Evolutionary conservation across 2,329 filamentous ascomycete genomes (phyloP).

Genomic region (Colletotrichum sp.): DNA sequence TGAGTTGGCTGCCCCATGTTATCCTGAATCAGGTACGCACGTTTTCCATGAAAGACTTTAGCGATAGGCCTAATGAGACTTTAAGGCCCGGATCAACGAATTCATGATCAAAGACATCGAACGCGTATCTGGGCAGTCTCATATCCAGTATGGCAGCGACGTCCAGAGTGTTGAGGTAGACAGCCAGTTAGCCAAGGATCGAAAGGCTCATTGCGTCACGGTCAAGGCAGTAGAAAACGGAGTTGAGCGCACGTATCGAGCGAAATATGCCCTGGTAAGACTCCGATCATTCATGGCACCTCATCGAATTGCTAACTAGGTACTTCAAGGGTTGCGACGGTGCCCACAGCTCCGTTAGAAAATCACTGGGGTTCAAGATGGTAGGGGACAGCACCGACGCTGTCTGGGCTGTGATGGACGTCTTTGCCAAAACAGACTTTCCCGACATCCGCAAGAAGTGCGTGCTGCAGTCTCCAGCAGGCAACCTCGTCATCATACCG

Average conservation of each 20-base stretch:
- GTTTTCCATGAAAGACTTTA: fast-evolving
- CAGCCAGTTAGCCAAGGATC: constrained; percentile 36
- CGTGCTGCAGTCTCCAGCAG: constrained; percentile 55
- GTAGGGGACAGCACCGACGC: constrained; percentile 62
- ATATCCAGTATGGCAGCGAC: constrained; percentile 60
- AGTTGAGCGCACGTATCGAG: constrained; percentile 25
- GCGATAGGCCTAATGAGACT: too few relatives aligned
- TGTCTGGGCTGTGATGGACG: constrained; percentile 63
- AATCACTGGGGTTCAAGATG: constrained; percentile 60
- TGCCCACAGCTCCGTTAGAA: constrained; percentile 57
- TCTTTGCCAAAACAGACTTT: constrained; percentile 61
- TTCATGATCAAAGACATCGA: constrained; percentile 55
- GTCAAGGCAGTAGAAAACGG: constrained; percentile 43
- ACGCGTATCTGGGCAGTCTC: constrained; percentile 37
- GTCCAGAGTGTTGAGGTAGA: constrained; percentile 56
- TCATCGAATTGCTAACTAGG: fast-evolving
- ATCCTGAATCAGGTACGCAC: constrained; percentile 54
- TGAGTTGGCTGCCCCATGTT: constrained; percentile 60
- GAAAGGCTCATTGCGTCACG: constrained; percentile 44
- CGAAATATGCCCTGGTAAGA: constrained; percentile 9
- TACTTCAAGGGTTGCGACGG: constrained; percentile 42
- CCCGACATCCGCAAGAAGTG: constrained; percentile 66
- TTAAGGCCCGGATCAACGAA: constrained; percentile 47
- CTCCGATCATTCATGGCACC: fast-evolving
- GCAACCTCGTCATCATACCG: constrained; percentile 73